Base-by-base conservation (phyloP, 2,329 filamentous ascomycete genomes). In the Samsoniella hepiali region DNA sequence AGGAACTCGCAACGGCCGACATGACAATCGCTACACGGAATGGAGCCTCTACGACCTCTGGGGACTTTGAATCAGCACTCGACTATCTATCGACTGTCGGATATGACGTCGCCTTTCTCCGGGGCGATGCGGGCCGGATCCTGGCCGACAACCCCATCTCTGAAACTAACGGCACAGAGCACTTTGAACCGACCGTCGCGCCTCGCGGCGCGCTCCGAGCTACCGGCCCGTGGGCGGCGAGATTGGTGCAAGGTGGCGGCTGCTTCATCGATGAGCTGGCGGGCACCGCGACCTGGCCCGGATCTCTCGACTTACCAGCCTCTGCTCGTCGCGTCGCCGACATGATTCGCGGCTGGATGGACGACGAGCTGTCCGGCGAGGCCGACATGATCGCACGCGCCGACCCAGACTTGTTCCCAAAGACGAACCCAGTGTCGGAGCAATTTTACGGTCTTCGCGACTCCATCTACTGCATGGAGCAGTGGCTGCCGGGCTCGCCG, bases 351-450 rank as follows among this genome's bases (percentile, higher is more conserved):
- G 32, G 13, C 9, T 54, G 51, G 51, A 54, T 54, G 51, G 51
- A 36, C 3, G 5, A 54, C 3, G 51, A 54, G 51, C 51, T 54
- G 5, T 2, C 51, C 10, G 51, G 34, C n/a, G 51, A 54, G n/a
- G 51, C 51, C 51, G 51, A 15, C n/a, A 38, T 54, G 51, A 54
- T 54, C 13, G 10, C 51, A 8, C 51, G 34, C 51, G 51, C 51
- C 4, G 9, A 7, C 8, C 32, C 22, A 5, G 10, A 8, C 5
- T 27, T 22, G 4, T 54, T 54, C 13, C 51, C 51, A 22, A 54
- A 54, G 51, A 38, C 51, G 6, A 34, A n/a, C 11, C 32, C 51
- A 2, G 32, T 27, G 10, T n/a, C 51, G 2, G 51, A 54, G 51
- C 51, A 54, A 9, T 54, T 54, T 15, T 54, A 54, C 6, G 22